A percentile compares a stretch with the other conserved stretches of the same genome.
Conservation (phyloP, 2,329 filamentous ascomycete genomes). For the Diaporthe sp. region DNA sequence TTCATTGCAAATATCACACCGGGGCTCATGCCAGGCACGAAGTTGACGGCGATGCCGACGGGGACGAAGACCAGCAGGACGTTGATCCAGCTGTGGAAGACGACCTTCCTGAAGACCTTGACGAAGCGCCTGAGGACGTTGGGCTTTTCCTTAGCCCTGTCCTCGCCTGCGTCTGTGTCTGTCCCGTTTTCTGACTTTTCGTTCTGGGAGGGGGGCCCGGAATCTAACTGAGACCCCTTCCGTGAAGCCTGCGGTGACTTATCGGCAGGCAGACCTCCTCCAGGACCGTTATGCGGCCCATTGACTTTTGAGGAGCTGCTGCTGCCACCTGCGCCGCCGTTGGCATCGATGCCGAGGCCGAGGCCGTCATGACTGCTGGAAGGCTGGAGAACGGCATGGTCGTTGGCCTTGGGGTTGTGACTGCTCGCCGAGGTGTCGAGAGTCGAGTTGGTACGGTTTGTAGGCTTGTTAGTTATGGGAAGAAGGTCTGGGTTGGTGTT, state of each 20-base stretch:
- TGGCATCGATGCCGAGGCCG: conserved; percentile 36
- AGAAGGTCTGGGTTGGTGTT: conserved; percentile 53
- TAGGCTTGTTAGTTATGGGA: conserved; percentile 54
- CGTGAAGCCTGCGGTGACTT: conserved; percentile 66
- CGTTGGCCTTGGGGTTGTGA: conserved; percentile 33
- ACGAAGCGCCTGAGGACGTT: conserved; percentile 54
- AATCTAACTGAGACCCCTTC: conserved; percentile 70
- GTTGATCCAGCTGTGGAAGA: conserved; percentile 85
- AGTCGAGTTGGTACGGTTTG: conserved; percentile 44
- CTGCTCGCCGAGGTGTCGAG: conserved; percentile 43
- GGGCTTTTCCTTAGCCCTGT: conserved; percentile 47
- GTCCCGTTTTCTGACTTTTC: conserved; percentile 29
- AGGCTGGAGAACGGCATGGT: conserved; percentile 20
- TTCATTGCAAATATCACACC: conserved; percentile 81
- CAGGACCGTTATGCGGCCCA: conserved; percentile 43
- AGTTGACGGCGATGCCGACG: conserved; percentile 77
- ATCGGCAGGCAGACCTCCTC: conserved; percentile 54
- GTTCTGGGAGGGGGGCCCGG: conserved; percentile 43
- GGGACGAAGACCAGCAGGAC: conserved; percentile 83
- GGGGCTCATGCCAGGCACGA: conserved; percentile 65
- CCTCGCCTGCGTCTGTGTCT: conserved; percentile 42
- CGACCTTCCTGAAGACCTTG: conserved; percentile 69
- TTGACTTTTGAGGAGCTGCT: conserved; percentile 45
- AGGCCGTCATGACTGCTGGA: conserved; percentile 32
- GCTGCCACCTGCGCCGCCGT: conserved; percentile 35